Conservation (phyloP, 2,329 filamentous ascomycete genomes). For the Nothomitra cinnamomea region DNA sequence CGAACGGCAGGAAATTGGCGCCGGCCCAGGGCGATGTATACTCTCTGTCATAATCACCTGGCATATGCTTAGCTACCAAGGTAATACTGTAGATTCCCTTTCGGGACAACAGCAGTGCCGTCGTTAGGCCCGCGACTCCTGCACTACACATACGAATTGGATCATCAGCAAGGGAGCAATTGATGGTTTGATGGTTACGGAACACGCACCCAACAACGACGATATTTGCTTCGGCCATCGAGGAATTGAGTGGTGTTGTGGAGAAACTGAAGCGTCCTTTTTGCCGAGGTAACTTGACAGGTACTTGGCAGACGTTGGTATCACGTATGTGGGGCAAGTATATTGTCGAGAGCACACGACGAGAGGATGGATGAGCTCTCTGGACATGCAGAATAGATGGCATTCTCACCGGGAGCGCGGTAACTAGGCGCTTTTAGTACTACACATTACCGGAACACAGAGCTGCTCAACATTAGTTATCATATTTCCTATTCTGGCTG, state of each 20-base stretch:
- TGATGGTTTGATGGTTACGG: not conserved
- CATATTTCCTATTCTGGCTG: not conserved
- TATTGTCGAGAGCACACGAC: too few species aligned
- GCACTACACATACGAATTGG: slow-evolving; percentile 27
- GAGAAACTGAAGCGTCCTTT: not conserved
- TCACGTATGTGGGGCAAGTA: too few species aligned
- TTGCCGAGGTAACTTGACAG: not conserved
- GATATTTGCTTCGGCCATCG: slow-evolving; percentile 18
- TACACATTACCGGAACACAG: not conserved
- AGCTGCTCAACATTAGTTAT: slow-evolving; percentile 1
- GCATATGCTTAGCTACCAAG: slow-evolving; percentile 75
- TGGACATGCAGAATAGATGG: too few species aligned
- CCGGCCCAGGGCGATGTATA: slow-evolving; percentile 85
- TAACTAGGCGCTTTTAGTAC: too few species aligned
- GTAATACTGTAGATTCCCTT: slow-evolving; percentile 43
- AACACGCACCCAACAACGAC: slow-evolving; percentile 28
- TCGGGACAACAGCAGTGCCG: slow-evolving; percentile 42
- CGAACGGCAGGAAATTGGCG: slow-evolving; percentile 60
- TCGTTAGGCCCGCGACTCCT: slow-evolving; percentile 49
- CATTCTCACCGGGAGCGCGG: too few species aligned
- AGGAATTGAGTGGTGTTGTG: too few species aligned
- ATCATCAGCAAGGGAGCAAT: not conserved
- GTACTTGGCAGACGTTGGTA: too few species aligned
- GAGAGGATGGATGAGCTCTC: too few species aligned
- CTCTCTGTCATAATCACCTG: slow-evolving; percentile 80